Percentiles rank a stretch among this genome's conserved stretches.
Conservation (phyloP, 2,329 filamentous ascomycete species). For the Rasamsonia emersonii region DNA sequence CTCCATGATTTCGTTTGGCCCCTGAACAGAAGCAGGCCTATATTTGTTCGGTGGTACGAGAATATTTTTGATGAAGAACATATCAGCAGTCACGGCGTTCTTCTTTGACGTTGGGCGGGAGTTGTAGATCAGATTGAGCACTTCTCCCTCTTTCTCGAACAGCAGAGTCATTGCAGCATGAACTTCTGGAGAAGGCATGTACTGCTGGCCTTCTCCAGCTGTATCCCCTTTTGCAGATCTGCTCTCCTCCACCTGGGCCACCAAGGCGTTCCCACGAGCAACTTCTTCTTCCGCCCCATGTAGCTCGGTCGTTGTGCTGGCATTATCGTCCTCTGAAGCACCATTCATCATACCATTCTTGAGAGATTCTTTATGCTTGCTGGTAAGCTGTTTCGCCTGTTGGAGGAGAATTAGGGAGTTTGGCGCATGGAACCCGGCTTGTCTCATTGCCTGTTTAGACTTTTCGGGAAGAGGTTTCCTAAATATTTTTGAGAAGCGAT, state of each 20-base stretch:
- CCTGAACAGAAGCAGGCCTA: constrained; percentile 75
- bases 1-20: constrained; percentile 73
- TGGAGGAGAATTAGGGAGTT: constrained; percentile 60
- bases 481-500: constrained; percentile 89
- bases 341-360: constrained; percentile 17
- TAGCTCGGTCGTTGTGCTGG: constrained; percentile 48
- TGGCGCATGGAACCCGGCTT: constrained; percentile 55
- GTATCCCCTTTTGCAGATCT: constrained; percentile 24
- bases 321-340: constrained; percentile 30
- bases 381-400: constrained; percentile 33
- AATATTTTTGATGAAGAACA: constrained; percentile 86
- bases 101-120: constrained; percentile 58
- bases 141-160: constrained; percentile 78
- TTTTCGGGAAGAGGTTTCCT: constrained; percentile 68
- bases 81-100: constrained; percentile 61
- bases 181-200: constrained; percentile 76
- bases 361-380: constrained; percentile 22
- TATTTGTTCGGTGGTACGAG: constrained; percentile 89
- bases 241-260: constrained; percentile 18
- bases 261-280: constrained; percentile 42
- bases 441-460: constrained; percentile 68
- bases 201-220: constrained; percentile 51
- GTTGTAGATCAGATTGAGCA: constrained; percentile 77
- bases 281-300: constrained; percentile 53
- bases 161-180: constrained; percentile 67